Conservation (phyloP, 2,329 filamentous ascomycete genomes). For the Talaromyces sp. region DNA sequence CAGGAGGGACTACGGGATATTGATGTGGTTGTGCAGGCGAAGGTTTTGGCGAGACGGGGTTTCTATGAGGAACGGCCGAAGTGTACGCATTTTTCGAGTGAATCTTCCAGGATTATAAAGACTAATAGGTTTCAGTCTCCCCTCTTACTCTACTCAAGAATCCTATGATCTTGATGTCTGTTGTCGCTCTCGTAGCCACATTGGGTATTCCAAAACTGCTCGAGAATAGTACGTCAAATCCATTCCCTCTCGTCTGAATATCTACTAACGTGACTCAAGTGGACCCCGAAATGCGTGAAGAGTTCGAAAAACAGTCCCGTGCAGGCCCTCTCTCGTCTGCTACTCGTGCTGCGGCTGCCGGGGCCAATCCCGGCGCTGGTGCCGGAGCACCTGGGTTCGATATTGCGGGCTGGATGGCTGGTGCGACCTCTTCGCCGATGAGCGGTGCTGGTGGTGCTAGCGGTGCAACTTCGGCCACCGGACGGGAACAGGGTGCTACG, state of each 20-base stretch:
- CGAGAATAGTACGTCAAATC: conserved; percentile 75
- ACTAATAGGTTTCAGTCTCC: conserved; percentile 55
- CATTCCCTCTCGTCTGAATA: conserved; percentile 18
- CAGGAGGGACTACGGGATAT: neutral
- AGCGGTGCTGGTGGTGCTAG: conserved; percentile 18
- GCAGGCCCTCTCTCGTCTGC: conserved; percentile 63
- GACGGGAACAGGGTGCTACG: conserved; percentile 28
- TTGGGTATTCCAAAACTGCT: conserved; percentile 93
- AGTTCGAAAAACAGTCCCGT: conserved; percentile 88
- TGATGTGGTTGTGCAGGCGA: conserved; percentile 57
- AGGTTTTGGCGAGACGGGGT: conserved; percentile 61
- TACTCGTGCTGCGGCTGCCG: conserved; percentile 57
- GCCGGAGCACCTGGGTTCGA: conserved; percentile 53
- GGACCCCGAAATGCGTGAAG: conserved; percentile 92
- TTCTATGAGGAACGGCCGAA: conserved; percentile 73
- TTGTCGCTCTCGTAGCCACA: conserved; percentile 78
- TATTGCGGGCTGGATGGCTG: conserved; percentile 66
- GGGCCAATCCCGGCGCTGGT: conserved; percentile 45
- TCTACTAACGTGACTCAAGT: conserved; percentile 53
- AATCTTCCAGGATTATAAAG: neutral
- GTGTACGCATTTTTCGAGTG: conserved; percentile 58
- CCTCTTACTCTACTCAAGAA: conserved; percentile 82
- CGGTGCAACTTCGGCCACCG: conserved; percentile 23
- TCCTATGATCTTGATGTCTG: conserved; percentile 91
- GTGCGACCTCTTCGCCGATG: conserved; percentile 38